Conservation (phyloP, 2,329 filamentous ascomycete species). For the Colletotrichum acutatum region DNA sequence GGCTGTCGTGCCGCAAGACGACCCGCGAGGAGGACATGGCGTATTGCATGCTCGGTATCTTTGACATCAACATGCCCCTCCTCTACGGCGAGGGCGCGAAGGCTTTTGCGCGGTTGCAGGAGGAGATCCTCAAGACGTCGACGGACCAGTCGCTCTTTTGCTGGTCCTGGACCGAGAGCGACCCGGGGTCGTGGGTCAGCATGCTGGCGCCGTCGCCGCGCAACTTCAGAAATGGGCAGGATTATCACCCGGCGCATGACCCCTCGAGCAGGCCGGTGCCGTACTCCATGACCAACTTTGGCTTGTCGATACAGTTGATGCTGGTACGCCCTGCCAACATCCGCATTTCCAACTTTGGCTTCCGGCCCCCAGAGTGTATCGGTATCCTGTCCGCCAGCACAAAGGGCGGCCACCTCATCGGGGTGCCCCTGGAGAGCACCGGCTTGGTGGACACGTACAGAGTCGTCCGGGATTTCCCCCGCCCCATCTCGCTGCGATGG, state of each 20-base stretch:
- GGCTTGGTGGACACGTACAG: background rate
- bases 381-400: background rate
- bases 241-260: slow-evolving; percentile 9
- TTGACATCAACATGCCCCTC: slow-evolving; percentile 43
- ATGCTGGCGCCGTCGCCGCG: slow-evolving; percentile 28
- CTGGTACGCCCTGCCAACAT: background rate
- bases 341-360: background rate
- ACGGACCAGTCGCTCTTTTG: slow-evolving; percentile 32
- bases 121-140: slow-evolving; percentile 29
- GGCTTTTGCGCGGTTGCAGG: slow-evolving; percentile 39
- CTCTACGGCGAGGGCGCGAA: slow-evolving; percentile 43
- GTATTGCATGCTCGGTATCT: slow-evolving; percentile 44
- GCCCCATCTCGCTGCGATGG: slow-evolving; percentile 8
- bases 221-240: slow-evolving; percentile 13
- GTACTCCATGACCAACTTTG: slow-evolving; percentile 32
- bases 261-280: slow-evolving; percentile 13
- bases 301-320: slow-evolving; percentile 21
- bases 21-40: slow-evolving; percentile 41
- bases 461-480: slow-evolving; percentile 17
- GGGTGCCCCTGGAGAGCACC: slow-evolving; percentile 13
- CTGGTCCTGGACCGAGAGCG: slow-evolving; percentile 30
- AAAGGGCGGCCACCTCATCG: background rate
- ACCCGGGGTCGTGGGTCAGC: slow-evolving; percentile 17
- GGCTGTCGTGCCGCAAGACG: slow-evolving; percentile 40
- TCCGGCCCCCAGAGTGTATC: background rate